Evolutionary conservation across 768 basidiomycete genomes (phyloP).

Genomic region (Boletus tomentosulus): DNA sequence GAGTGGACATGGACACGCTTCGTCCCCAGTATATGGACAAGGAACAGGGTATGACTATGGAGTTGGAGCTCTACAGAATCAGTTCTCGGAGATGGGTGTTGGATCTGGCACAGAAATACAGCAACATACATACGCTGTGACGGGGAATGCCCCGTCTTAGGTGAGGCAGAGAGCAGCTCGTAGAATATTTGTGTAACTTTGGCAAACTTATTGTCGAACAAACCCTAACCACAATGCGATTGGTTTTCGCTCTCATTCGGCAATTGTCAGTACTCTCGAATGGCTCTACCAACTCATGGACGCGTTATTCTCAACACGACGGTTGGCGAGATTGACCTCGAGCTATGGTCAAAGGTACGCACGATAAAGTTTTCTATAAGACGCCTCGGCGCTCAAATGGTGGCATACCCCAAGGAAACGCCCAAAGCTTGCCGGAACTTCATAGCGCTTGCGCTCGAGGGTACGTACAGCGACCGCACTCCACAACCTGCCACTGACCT

Average conservation of each 20-base stretch:
- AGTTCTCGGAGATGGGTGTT: conserved; percentile 31
- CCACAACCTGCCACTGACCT: conserved; percentile 5
- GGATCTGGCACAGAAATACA: conserved; percentile 18
- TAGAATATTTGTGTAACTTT: neutral
- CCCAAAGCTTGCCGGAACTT: conserved; percentile 94
- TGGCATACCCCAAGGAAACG: conserved; percentile 57
- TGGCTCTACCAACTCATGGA: conserved; percentile 84
- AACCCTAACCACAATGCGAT: conserved; percentile 18
- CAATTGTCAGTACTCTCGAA: conserved; percentile 22
- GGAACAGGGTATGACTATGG: conserved; percentile 21
- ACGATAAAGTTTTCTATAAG: neutral
- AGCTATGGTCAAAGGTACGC: conserved; percentile 85
- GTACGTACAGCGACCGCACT: conserved; percentile 41
- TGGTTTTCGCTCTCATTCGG: neutral
- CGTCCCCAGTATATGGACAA: conserved; percentile 17
- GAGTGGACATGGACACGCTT: conserved; percentile 15
- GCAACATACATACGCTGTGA: conserved; percentile 21
- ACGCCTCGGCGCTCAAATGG: neutral
- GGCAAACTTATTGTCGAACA: too few species aligned
- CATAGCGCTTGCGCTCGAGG: conserved; percentile 84
- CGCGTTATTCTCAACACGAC: conserved; percentile 88
- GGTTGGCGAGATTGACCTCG: conserved; percentile 82
- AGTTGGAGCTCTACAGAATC: conserved; percentile 24
- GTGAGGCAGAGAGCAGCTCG: neutral
- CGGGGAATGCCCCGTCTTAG: conserved; percentile 16